Evolutionary conservation across 306 rosid species (phyloP).

Genomic region (Quercus alba): DNA sequence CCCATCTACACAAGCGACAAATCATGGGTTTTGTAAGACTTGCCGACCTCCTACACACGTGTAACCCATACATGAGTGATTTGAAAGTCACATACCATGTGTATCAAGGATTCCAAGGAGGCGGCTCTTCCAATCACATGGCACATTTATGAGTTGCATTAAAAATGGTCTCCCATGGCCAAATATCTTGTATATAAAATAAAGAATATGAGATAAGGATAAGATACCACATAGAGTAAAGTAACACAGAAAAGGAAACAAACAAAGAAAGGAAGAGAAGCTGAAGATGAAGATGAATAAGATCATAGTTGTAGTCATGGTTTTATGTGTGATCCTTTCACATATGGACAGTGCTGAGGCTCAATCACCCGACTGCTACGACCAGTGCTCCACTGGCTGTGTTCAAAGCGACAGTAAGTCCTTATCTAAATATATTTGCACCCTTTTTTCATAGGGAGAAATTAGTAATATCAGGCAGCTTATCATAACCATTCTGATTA

Average conservation of each 20-base stretch:
- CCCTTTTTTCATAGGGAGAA: neutral
- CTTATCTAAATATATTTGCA: neutral
- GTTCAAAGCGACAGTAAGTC: conserved; percentile 37
- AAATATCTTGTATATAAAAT: too few relatives aligned
- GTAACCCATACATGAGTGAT: too few relatives aligned
- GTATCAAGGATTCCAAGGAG: too few relatives aligned
- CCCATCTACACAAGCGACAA: too few relatives aligned
- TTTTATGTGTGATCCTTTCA: conserved; percentile 29
- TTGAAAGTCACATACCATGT: too few relatives aligned
- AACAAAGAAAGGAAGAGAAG: neutral
- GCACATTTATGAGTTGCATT: too few relatives aligned
- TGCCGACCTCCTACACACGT: too few relatives aligned
- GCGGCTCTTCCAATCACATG: too few relatives aligned
- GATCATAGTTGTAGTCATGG: conserved; percentile 19
- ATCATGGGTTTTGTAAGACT: too few relatives aligned
- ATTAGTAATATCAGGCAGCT: too few relatives aligned
- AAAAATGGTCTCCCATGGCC: too few relatives aligned
- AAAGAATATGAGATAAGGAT: neutral
- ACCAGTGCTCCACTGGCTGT: conserved; percentile 55
- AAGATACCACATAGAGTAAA: neutral
- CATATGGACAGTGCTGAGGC: conserved; percentile 25
- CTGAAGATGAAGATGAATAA: conserved; percentile 19
- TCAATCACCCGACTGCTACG: conserved; percentile 33
- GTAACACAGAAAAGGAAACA: neutral
- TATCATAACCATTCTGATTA: too few relatives aligned